Evolutionary conservation across 371 early-diverging fungal species (phyloP), one percentile per base, ranked within the genome.

Genomic region (Dinochytrium kinnereticum): DNA sequence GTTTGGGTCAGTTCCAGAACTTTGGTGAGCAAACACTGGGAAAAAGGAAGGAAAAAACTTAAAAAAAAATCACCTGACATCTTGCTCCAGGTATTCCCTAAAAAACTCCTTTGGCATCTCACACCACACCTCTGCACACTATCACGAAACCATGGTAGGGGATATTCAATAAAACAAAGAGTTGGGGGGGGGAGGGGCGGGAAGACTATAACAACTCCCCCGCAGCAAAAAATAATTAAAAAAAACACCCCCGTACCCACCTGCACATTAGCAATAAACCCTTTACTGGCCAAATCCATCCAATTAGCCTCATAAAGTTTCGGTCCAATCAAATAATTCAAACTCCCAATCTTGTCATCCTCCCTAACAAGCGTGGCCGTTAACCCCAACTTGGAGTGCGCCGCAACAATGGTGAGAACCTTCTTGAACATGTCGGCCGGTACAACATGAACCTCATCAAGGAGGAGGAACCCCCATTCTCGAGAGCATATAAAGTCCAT

Each of bases 281-380:
- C 99, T 75, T 94, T 90, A 39, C 90, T 91, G 50, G 99, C 96
- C 65, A 99, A 84, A 81, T 99, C 99, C 93, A 99, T 94, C 99
- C 99, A 99, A 81, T 99, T 99, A 36, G 99, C 99, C 85, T 99
- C 99, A 83, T 97, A 99, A 36, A 99, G 85, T 83, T 99, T 99
- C 36, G 99, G 99, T 5, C 99, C 99, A 79, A 99, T 99, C 78
- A 99, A 86, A 80, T 97, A 99, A 85, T 99, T 99, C 68, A 99
- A 85, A 80, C 99, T 98, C 76, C 92, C 94, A 82, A 99, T 99
- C 85, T 99, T 99, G 79, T 99, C 98, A 82, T 99, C 99, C 81
- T 99, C 99, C 74, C 99, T 90, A 30, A 99, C 99, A 28, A 99
- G 87, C 0, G 99, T 99, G 0, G 99, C 99, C 0, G 99, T 99